Evolutionary conservation across 2,329 filamentous ascomycete genomes (phyloP), one percentile per base, ranked within the genome.

Genomic region (Escovopsis weberi): DNA sequence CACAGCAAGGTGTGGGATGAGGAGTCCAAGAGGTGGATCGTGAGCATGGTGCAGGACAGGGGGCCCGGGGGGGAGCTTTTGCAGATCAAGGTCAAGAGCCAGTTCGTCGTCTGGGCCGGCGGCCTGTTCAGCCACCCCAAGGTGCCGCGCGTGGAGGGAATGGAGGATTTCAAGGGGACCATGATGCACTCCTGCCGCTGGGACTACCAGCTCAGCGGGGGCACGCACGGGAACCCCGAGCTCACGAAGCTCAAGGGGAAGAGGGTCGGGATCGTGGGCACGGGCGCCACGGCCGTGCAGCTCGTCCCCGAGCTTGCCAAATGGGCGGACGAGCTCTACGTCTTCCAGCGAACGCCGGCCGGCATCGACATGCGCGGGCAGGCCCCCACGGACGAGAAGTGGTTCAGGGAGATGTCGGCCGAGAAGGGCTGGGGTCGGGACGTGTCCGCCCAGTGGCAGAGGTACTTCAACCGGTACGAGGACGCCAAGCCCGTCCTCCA

Each of bases 291-390:
- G 0, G 65, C 62, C 0, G 57, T 73, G 3, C 66, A 70, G 45
- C 60, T 59, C 1, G 51, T 71, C 0, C 67, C 70, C 0, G 51
- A 59, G 15, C 51, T 75, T 1, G 68, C 65, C 2, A 59, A 65
- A 38, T 69, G 61, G 45, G 65, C 69, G 0, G 65, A 69, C 39
- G 58, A 74, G 34, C 51, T 76, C 3, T 72, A 66, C 47, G 70
- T 77, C n/a, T 65, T 77, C 51, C 72, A 77, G 51, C 66, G 73
- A 3, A 77, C 73, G 3, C 71, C 72, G 4, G 61, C 65, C 1
- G 55, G 57, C 0, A 59, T 70, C 4, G 59, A 59, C 19, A 48
- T 51, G 15, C 62, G 67, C 9, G 59, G 51, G 12, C 59, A 69
- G 40, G 49, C 54, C 5, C 43, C 54, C 1, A 73, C 65, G 0